Evolutionary conservation across 1,284 basidiomycete genomes (phyloP), one percentile per base, ranked within the genome.

Genomic region (Golubevia pallescens): DNA sequence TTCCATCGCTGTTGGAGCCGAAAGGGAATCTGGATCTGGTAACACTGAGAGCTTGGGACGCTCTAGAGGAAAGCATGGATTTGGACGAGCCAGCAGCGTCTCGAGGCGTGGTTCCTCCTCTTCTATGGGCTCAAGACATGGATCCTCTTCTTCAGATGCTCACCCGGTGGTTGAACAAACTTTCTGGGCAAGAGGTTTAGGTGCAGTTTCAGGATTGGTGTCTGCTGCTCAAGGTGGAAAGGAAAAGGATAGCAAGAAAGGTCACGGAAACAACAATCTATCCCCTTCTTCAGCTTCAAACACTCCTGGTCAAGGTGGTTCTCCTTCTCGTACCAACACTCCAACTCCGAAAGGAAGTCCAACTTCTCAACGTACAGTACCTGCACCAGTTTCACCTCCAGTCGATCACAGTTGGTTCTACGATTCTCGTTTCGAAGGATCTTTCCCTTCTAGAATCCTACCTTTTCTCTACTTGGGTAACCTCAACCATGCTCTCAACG

Each of bases 401-500:
- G 42, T 48, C 42, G 42, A 48, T 38, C 10, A 4, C 10, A 38
- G 34, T 10, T 84, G 82, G 82, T 77, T 81, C 59, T 60, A 68
- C 57, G 72, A 74, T 53, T 42, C 64, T 6, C 67, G 74, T 23
- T 85, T 85, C 52, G 77, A 85, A 32, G 81, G 80, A 1, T 74
- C 79, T 0, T 78, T 85, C 61, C 81, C 82, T 2, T 83, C 80
- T 57, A 73, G 79, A 54, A 84, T 85, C 54, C 58, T 85, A 62
- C 78, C 81, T 3, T 85, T 85, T 74, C 67, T 85, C 8, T 85
- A 85, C 67, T 68, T 85, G 24, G 82, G 82, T 60, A 84, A 74
- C 52, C 68, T 83, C 78, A 93, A 93, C 79, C 96, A 98, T 75
- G 96, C 96, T 0, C 89, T 92, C 57, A 99, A 99, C 84, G 94